These are phyloP conservation scores for Cyclostephanos invisitatus DNA, from an alignment of 108 stramenopile species.

Conservation along the genomic window DNA sequence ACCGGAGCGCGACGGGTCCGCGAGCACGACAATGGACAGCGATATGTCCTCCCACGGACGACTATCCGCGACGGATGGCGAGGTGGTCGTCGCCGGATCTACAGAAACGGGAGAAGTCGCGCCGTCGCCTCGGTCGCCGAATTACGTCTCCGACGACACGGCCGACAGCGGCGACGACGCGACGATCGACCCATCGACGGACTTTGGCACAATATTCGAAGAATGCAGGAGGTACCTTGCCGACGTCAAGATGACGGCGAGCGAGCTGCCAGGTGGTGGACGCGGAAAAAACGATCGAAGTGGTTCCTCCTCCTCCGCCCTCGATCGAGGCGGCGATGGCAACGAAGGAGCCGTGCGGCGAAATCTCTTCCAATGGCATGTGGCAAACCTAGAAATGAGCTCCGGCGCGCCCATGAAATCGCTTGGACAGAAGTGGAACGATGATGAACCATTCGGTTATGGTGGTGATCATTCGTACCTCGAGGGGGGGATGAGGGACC, in stretches of 20 bases:
- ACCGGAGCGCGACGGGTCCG: too few relatives aligned
- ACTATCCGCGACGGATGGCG: slow-evolving; percentile 3
- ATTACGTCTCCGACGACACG: slow-evolving; percentile 34
- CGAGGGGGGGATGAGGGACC: slow-evolving; percentile 69
- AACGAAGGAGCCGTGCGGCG: slow-evolving; percentile 23
- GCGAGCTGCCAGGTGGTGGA: neutral
- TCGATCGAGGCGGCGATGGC: neutral
- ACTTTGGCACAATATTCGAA: slow-evolving; percentile 43
- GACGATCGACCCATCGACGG: slow-evolving; percentile 21
- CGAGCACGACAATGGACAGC: too few relatives aligned
- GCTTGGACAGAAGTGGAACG: slow-evolving; percentile 88
- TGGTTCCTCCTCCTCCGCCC: neutral
- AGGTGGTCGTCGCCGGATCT: slow-evolving; percentile 1
- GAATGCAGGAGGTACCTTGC: slow-evolving; percentile 36
- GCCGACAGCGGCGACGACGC: neutral
- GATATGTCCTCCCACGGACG: neutral
- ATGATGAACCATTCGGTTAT: slow-evolving; percentile 91
- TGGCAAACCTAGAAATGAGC: slow-evolving; percentile 88
- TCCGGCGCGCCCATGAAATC: slow-evolving; percentile 78
- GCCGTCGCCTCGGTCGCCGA: slow-evolving; percentile 15
- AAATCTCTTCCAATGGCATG: slow-evolving; percentile 86
- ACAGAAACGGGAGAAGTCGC: neutral
- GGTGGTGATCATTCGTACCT: slow-evolving; percentile 91
- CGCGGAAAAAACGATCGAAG: neutral
- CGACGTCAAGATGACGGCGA: neutral